A percentile compares a stretch with the other conserved stretches of the same genome.
Evolutionary conservation across 129 eudicot genomes (phyloP).

Genomic region (Flaveria robusta): DNA sequence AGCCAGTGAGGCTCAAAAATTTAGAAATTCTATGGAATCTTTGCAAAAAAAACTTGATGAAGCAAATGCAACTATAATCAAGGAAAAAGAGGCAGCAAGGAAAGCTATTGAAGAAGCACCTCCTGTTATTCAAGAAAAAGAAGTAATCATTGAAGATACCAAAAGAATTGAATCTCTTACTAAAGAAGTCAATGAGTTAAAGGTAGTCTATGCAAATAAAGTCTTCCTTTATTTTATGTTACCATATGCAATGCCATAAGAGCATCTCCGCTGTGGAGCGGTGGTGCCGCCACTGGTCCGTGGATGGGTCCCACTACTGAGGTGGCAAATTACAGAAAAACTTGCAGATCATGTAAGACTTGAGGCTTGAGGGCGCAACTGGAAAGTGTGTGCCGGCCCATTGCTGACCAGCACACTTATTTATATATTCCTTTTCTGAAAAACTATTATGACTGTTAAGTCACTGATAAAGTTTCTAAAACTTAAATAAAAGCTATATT

Average conservation of each 20-base stretch:
- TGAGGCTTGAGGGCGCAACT: background rate
- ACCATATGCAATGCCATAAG: background rate
- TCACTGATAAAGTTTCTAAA: background rate
- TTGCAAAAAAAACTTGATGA: conserved; percentile 78
- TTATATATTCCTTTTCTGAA: background rate
- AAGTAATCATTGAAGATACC: conserved; percentile 79
- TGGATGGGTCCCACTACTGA: background rate
- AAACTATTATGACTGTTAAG: background rate
- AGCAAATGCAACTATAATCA: conserved; percentile 61
- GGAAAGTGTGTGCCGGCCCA: background rate
- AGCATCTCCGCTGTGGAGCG: background rate
- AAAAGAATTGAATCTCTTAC: conserved; percentile 62
- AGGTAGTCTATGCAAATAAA: conserved; percentile 48
- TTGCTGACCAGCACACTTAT: background rate
- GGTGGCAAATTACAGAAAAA: background rate
- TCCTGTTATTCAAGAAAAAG: conserved; percentile 86
- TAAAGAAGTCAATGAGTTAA: conserved; percentile 58
- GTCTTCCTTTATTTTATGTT: conserved; percentile 1
- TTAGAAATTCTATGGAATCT: conserved; percentile 58
- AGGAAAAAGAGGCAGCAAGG: conserved; percentile 81
- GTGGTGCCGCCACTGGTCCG: background rate
- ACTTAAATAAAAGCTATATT: background rate
- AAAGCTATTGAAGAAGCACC: conserved; percentile 98
- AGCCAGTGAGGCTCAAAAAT: conserved; percentile 66
- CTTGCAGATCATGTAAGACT: background rate